phyloP scores from a whole-genome alignment of 164 flowering plant genomes.

The Taxillus chinensis region DNA sequence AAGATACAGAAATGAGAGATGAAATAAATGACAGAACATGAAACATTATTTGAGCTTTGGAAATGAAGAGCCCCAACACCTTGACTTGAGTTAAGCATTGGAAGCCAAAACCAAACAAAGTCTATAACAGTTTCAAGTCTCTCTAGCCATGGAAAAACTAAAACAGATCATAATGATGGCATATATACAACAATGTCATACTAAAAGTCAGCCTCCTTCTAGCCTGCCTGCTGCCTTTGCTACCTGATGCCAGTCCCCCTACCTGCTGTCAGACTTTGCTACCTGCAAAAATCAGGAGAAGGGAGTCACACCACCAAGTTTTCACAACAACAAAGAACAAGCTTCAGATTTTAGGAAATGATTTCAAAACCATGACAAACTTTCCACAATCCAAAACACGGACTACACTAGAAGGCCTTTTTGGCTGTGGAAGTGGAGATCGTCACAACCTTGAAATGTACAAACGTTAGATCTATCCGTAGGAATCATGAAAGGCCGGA shows the following conservation, averaged over 20 bases:
- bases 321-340: not conserved
- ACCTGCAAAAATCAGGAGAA: conserved; percentile 11
- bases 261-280: not conserved
- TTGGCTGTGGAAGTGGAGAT: too few species aligned
- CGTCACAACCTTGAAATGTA: too few species aligned
- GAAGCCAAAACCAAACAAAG: not conserved
- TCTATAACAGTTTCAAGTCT: conserved; percentile 4
- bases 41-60: not conserved
- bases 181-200: conserved; percentile 10
- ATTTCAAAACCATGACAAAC: not conserved
- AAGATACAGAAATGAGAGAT: too few species aligned
- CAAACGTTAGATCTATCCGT: too few species aligned
- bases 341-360: not conserved
- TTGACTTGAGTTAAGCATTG: not conserved
- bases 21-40: not conserved
- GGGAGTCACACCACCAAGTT: not conserved
- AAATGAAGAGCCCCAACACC: not conserved
- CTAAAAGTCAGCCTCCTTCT: conserved; percentile 16
- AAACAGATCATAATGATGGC: not conserved
- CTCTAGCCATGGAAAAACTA: conserved; percentile 2
- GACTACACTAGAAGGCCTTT: too few species aligned
- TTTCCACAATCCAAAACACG: not conserved
- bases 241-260: conserved; percentile 8
- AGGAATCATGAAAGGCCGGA: too few species aligned
- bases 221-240: not conserved